These are phyloP conservation scores for Candida sp. DNA, from an alignment of 1,139 yeast species.

Conservation along the genomic window DNA sequence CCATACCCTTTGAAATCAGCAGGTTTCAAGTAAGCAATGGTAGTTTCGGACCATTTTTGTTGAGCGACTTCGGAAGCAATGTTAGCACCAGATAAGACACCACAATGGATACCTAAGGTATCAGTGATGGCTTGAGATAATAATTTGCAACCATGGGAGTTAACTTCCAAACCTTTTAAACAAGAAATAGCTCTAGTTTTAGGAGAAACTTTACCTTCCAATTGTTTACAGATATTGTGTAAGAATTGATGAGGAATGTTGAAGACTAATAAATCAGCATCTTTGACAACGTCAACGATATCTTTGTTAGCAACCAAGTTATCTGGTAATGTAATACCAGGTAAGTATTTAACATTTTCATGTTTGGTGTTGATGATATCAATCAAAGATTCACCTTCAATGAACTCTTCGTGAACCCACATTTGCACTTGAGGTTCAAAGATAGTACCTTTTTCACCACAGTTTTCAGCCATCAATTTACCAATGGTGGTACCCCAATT, in stretches of 20 bases:
- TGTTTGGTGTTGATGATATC: conserved; percentile 84
- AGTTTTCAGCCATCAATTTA: conserved; percentile 86
- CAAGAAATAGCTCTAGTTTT: conserved; percentile 85
- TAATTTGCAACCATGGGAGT: conserved; percentile 74
- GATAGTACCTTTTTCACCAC: conserved; percentile 61
- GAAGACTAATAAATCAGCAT: conserved; percentile 80
- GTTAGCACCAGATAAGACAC: conserved; percentile 94
- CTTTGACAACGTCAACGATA: conserved; percentile 65
- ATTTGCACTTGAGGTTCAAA: conserved; percentile 72
- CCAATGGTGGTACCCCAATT: conserved; percentile 97
- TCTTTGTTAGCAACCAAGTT: conserved; percentile 87
- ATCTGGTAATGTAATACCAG: conserved; percentile 73
- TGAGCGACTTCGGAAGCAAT: conserved; percentile 93
- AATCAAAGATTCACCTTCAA: conserved; percentile 71
- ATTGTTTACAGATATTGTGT: conserved; percentile 66
- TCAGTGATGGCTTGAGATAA: conserved; percentile 73
- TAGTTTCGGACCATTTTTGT: conserved; percentile 93
- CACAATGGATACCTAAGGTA: conserved; percentile 81
- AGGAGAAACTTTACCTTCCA: conserved; percentile 69
- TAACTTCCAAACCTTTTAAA: conserved; percentile 87
- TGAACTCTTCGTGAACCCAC: conserved; percentile 92
- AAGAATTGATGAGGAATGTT: conserved; percentile 95
- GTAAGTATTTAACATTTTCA: conserved; percentile 87
- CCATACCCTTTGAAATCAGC: conserved; percentile 68
- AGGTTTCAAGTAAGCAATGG: conserved; percentile 83